Base-by-base conservation (phyloP, 2,329 filamentous ascomycete species). In the Nemania sp. region DNA sequence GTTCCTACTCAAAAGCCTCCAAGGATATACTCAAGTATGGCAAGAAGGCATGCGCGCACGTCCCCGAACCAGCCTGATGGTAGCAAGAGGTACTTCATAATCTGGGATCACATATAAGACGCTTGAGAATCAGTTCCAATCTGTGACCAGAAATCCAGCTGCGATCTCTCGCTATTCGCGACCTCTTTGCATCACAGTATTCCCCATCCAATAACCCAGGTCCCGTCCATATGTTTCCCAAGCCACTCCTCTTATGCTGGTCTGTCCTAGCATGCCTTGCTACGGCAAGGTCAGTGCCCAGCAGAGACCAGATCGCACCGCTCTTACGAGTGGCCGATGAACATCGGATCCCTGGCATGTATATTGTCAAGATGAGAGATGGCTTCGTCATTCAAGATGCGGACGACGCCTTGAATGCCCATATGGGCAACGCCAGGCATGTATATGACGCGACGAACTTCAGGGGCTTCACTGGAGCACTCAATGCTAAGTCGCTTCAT, bases 321-420 rank as follows among this genome's bases (percentile, higher is more conserved):
- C 49, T 57, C 18, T 43, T 53, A 25, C 17, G 29, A 3, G 39
- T 29, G 11, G 20, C 12, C 5, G 25, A 56, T n/a, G 45, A 57
- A 40, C 39, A 54, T 35, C 32, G 34, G 25, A 20, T 61, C 25
- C 32, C 32, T n/a, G 37, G 29, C 17, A 53, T 51, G 52, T 60
- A 64, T 34, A 55, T 64, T 40, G 57, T 61, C 40, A 65, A 59
- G 47, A 47, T 61, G 54, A 59, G 45, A 21, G 52, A 59, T 34
- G 47, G 37, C 20, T 50, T 60, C 43, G 21, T 43, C 12, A 20
- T 12, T n/a, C 42, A 21, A 42, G 40, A 54, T 3, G 20, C 47
- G 15, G 29, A 65, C 20, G 12, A 15, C 25, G 21, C 43, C 11
- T 34, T 59, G 7, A 20, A 18, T 10, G 46, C 39, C 9, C 47